Conservation (phyloP, 768 basidiomycete genomes). For the Boletus barrowsii region DNA sequence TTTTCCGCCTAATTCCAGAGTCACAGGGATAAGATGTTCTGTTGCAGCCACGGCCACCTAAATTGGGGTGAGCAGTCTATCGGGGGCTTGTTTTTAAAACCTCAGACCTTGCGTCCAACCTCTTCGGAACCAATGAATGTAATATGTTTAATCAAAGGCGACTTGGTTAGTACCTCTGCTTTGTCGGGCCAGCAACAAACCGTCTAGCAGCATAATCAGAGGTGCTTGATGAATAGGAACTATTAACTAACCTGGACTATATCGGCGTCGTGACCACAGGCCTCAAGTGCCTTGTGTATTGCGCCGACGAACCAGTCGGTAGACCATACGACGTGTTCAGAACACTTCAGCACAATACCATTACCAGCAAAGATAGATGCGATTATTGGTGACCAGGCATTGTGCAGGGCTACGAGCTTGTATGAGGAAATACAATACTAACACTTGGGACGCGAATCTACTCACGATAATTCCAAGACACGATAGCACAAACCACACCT, state of each 20-base stretch:
- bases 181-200: constrained; percentile 88
- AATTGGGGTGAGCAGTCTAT: constrained; percentile 2
- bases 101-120: constrained; percentile 65
- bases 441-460: not conserved
- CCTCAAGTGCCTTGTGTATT: constrained; percentile 70
- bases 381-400: constrained; percentile 90
- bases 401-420: constrained; percentile 75
- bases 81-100: constrained; percentile 4
- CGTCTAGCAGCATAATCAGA: constrained; percentile 41
- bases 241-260: constrained; percentile 68
- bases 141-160: constrained; percentile 84
- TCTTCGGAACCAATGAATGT: constrained; percentile 88
- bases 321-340: constrained; percentile 91
- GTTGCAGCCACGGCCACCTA: constrained; percentile 84
- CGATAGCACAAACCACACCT: constrained; percentile 89
- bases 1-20: constrained; percentile 92
- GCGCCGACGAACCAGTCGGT: constrained; percentile 79
- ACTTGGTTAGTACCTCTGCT: constrained; percentile 76
- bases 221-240: not conserved
- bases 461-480: constrained; percentile 94
- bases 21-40: constrained; percentile 84
- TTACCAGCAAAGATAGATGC: constrained; percentile 91
- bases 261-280: constrained; percentile 82
- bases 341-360: constrained; percentile 86
- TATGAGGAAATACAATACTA: not conserved